A percentile compares a stretch with the other conserved stretches of the same genome.
phyloP scores from a whole-genome alignment of 495 filamentous ascomycete genomes.

The Neurospora sp. region DNA sequence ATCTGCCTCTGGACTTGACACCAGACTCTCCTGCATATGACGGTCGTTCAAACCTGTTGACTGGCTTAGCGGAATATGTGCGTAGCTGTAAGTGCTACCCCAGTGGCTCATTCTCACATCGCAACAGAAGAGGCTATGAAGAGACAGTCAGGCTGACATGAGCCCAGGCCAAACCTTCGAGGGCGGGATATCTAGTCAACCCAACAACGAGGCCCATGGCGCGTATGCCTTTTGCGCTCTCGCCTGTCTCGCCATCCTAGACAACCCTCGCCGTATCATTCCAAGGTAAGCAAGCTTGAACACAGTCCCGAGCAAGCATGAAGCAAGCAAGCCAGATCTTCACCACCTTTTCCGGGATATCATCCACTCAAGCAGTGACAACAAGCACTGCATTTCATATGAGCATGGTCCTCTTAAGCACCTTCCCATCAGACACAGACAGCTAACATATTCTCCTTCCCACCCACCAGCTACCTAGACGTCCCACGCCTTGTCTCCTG shows the following conservation, averaged over 20 bases:
- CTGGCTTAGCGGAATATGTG: slow-evolving; percentile 68
- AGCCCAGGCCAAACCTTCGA: slow-evolving; percentile 79
- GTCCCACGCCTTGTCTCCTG: slow-evolving; percentile 68
- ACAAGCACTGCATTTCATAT: slow-evolving; percentile 4
- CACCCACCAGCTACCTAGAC: slow-evolving; percentile 56
- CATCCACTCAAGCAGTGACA: slow-evolving; percentile 7
- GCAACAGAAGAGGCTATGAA: neutral
- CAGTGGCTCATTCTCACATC: neutral
- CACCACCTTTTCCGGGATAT: neutral
- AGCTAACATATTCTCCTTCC: neutral
- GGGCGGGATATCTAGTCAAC: slow-evolving; percentile 77
- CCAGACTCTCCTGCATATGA: slow-evolving; percentile 44
- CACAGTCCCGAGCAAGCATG: neutral
- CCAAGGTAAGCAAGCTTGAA: slow-evolving; percentile 40
- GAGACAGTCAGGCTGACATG: neutral
- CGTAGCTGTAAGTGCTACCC: slow-evolving; percentile 53
- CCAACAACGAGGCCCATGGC: slow-evolving; percentile 84
- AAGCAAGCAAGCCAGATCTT: neutral
- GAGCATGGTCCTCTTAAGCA: neutral
- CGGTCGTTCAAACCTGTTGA: slow-evolving; percentile 44
- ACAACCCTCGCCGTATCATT: slow-evolving; percentile 61
- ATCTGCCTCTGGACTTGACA: slow-evolving; percentile 70
- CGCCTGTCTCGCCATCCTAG: slow-evolving; percentile 75
- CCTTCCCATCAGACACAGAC: neutral
- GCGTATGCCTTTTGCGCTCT: slow-evolving; percentile 94